A percentile compares a stretch with the other conserved stretches of the same genome.
Evolutionary conservation across 2,329 filamentous ascomycete species (phyloP).

Genomic region (Stachybotrys elegans): DNA sequence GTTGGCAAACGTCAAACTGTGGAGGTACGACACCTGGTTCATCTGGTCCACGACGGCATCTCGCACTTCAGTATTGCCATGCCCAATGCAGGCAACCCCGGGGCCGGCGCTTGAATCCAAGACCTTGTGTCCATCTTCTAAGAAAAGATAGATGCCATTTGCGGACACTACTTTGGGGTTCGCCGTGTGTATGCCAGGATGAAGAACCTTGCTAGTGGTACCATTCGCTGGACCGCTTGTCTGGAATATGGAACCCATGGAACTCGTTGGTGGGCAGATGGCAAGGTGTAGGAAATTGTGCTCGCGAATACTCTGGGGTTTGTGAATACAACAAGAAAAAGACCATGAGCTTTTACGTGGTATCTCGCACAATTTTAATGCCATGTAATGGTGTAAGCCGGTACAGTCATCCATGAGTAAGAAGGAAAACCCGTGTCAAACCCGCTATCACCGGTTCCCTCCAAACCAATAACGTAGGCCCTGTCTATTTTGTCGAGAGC

Average conservation of each 20-base stretch:
- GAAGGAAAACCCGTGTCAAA: background rate
- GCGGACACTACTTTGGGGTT: conserved; percentile 34
- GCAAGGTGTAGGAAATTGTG: background rate
- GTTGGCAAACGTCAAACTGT: conserved; percentile 19
- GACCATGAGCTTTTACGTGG: background rate
- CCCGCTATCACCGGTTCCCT: background rate
- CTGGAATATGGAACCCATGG: background rate
- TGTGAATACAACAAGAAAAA: background rate
- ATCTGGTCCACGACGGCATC: conserved; percentile 57
- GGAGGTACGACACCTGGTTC: conserved; percentile 44
- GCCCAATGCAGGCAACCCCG: conserved; percentile 53
- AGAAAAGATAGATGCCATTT: conserved; percentile 27
- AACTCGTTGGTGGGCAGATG: background rate
- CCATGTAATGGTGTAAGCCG: background rate
- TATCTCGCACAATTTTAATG: background rate
- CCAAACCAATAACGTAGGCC: background rate
- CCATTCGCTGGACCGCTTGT: background rate
- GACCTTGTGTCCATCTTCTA: conserved; percentile 33
- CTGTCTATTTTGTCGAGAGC: background rate
- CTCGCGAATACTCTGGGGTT: background rate
- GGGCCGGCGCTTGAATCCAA: conserved; percentile 72
- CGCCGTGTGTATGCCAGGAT: background rate
- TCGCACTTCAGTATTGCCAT: conserved; percentile 56
- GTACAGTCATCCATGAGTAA: background rate
- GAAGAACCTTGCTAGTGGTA: background rate